Conservation (phyloP, 805 yeast genomes). For the Grigorovia transvaalensis region DNA sequence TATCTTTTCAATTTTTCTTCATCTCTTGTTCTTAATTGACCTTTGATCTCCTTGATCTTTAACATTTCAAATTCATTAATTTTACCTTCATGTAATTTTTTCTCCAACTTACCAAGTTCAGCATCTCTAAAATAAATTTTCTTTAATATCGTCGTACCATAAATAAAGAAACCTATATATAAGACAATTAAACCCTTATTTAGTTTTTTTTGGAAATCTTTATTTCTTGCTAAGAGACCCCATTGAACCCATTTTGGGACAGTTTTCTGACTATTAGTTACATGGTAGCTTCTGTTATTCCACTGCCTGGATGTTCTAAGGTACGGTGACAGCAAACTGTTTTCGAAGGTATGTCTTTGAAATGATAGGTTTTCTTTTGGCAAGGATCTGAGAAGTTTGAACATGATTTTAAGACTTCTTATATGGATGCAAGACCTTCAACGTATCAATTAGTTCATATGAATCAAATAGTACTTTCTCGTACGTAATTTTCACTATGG, state of each 20-base stretch:
- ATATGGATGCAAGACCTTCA: no score
- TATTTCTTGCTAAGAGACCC: conserved; percentile 45
- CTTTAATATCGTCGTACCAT: conserved; percentile 56
- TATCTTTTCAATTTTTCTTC: conserved; percentile 49
- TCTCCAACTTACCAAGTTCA: conserved; percentile 38
- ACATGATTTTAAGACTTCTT: no score
- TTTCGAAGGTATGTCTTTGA: no score
- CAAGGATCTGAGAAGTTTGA: no score
- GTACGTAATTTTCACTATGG: no score
- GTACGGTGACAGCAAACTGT: no score
- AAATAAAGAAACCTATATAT: conserved; percentile 44
- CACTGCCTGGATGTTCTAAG: no score
- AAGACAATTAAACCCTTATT: conserved; percentile 55
- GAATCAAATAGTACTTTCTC: no score
- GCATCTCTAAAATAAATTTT: conserved; percentile 56
- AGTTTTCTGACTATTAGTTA: no score
- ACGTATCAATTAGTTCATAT: no score
- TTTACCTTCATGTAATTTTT: conserved; percentile 28
- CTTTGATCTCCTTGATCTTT: conserved; percentile 50
- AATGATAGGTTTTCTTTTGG: no score
- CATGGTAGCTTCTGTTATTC: no score
- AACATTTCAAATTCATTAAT: conserved; percentile 53
- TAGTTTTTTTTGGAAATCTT: conserved; percentile 49
- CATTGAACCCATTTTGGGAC: conserved; percentile 30
- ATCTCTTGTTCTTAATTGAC: conserved; percentile 55